Percentiles rank a stretch among this genome's conserved stretches.
These are phyloP conservation scores for Lasiosphaeria miniovina DNA, from an alignment of 495 filamentous ascomycete species.

Conservation along the genomic window DNA sequence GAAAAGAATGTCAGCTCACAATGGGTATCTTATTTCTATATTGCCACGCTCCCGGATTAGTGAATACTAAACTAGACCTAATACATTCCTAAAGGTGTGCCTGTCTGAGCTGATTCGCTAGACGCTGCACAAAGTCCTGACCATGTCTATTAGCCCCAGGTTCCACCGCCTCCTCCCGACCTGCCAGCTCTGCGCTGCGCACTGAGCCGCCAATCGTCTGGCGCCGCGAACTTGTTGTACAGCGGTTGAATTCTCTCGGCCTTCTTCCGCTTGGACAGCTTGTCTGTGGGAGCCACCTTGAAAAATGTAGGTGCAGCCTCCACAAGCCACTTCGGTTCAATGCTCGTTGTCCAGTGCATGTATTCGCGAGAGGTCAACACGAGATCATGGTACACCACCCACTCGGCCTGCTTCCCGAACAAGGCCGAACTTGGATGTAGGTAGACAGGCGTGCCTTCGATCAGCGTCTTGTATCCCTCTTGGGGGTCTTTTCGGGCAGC, in stretches of 20 bases:
- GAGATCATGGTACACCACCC: slow-evolving; percentile 87
- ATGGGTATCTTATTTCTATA: no score
- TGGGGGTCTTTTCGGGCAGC: slow-evolving; percentile 91
- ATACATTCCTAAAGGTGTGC: no score
- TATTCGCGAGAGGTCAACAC: slow-evolving; percentile 96
- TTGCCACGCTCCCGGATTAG: no score
- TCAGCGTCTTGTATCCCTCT: slow-evolving; percentile 95
- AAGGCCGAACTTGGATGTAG: slow-evolving; percentile 87
- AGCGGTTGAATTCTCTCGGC: slow-evolving; percentile 92
- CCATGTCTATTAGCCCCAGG: slow-evolving; percentile 69
- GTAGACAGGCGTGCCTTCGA: slow-evolving; percentile 91
- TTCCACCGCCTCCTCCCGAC: slow-evolving; percentile 83
- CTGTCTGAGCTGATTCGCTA: no score
- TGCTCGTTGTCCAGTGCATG: slow-evolving; percentile 88
- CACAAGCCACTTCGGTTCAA: slow-evolving; percentile 89
- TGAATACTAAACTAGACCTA: no score
- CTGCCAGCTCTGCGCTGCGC: slow-evolving; percentile 85
- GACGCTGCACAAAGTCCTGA: no score
- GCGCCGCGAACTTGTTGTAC: slow-evolving; percentile 81
- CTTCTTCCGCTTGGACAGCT: slow-evolving; percentile 86
- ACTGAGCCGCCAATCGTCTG: slow-evolving; percentile 90
- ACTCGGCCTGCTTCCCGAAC: slow-evolving; percentile 93
- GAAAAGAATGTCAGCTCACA: no score
- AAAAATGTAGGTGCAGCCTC: slow-evolving; percentile 97
- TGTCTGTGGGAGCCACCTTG: slow-evolving; percentile 89